Conservation (phyloP, 371 early-diverging fungal genomes). For the Dichotomocladium elegans region DNA sequence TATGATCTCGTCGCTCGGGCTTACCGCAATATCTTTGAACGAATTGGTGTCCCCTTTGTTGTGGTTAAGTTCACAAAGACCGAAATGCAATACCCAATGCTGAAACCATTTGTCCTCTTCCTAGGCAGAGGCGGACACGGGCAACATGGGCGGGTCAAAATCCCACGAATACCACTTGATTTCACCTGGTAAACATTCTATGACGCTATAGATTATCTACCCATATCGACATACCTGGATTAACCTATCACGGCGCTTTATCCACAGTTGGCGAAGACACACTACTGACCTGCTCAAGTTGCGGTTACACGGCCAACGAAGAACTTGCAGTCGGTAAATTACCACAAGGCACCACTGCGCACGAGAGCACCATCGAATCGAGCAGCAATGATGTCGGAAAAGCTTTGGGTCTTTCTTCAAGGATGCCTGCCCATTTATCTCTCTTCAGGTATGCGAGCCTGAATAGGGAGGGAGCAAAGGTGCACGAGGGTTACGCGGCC, state of each 20-base stretch:
- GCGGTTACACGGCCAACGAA: conserved; percentile 81
- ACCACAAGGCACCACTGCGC: conserved; percentile 5
- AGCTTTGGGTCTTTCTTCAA: conserved; percentile 1
- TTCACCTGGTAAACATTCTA: conserved; percentile 44
- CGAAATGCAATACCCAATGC: not conserved
- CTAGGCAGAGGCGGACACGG: conserved; percentile 86
- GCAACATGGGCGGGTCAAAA: conserved; percentile 84
- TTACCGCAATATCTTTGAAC: conserved; percentile 69
- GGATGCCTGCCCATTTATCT: not conserved
- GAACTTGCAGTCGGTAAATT: conserved; percentile 53
- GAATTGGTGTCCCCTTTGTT: conserved; percentile 74
- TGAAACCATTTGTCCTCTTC: not conserved
- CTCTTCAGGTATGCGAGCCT: not conserved
- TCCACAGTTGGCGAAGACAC: conserved; percentile 77
- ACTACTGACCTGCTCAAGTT: conserved; percentile 62
- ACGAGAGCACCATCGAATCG: not conserved
- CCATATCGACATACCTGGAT: not conserved
- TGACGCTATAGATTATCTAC: not conserved
- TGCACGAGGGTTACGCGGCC: conserved; percentile 13
- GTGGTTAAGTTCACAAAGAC: no score
- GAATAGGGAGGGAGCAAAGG: conserved; percentile 2
- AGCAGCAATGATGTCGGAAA: not conserved
- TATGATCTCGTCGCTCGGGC: conserved; percentile 72
- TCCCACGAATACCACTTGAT: conserved; percentile 90
- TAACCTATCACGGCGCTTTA: not conserved